These are phyloP conservation scores for Russula vinacea DNA, from an alignment of 768 basidiomycete genomes.

Conservation along the genomic window DNA sequence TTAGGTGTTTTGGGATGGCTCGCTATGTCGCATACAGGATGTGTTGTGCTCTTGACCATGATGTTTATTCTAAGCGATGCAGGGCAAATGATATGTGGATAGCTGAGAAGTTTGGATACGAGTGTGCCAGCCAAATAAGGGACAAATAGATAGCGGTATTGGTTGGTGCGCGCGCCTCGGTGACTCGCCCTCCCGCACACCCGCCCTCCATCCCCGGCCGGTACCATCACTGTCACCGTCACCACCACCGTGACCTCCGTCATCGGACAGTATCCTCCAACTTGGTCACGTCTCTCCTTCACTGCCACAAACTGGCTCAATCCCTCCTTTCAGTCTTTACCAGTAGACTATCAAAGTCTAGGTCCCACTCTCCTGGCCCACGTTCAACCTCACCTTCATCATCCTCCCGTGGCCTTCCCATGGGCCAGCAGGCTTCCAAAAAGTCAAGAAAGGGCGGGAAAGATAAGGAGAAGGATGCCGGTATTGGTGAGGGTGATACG, in stretches of 20 bases:
- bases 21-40: conserved; percentile 32
- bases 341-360: conserved; percentile 65
- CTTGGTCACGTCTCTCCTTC: conserved; percentile 13
- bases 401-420: conserved; percentile 45
- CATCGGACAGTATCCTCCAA: conserved; percentile 9
- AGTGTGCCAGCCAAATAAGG: conserved; percentile 25
- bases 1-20: conserved; percentile 40
- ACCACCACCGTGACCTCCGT: conserved; percentile 15
- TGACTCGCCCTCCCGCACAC: neutral
- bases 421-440: conserved; percentile 86
- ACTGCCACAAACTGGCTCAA: conserved; percentile 66
- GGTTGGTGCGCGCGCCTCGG: conserved; percentile 10
- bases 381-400: conserved; percentile 40
- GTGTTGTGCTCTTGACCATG: conserved; percentile 36
- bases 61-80: conserved; percentile 30
- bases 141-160: conserved; percentile 22
- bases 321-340: conserved; percentile 75
- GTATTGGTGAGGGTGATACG: conserved; percentile 44
- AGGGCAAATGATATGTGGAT: neutral
- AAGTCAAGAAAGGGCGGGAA: conserved; percentile 68
- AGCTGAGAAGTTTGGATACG: neutral
- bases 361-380: conserved; percentile 70
- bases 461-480: conserved; percentile 61
- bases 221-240: conserved; percentile 14
- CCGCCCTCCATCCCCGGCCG: conserved; percentile 2